Conservation (phyloP, 2,329 filamentous ascomycete species). For the Colletotrichum shisoi region DNA sequence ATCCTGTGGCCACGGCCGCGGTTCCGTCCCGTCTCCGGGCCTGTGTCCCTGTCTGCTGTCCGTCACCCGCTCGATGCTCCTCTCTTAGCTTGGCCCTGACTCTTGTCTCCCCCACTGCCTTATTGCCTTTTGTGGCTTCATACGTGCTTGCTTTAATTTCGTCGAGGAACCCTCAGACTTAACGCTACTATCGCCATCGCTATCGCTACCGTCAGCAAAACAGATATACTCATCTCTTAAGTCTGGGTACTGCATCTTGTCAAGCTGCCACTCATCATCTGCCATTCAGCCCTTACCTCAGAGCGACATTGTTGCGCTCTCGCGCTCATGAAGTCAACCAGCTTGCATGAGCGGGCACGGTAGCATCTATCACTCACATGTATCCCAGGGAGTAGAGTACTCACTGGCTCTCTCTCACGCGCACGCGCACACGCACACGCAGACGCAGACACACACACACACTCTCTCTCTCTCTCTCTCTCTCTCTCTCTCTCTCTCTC, state of each 20-base stretch:
- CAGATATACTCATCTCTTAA: slow-evolving; percentile 16
- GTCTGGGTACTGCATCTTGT: slow-evolving; percentile 9
- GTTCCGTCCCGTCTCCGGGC: slow-evolving; percentile 27
- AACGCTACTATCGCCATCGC: slow-evolving; percentile 29
- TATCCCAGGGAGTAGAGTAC: neutral
- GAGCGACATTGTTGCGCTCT: neutral
- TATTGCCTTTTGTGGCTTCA: slow-evolving; percentile 37
- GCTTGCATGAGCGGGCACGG: neutral
- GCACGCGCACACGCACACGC: slow-evolving; percentile 38
- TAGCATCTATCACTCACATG: neutral
- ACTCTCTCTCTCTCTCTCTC: too few species aligned
- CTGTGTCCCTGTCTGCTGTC: slow-evolving; percentile 11
- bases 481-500: too few species aligned
- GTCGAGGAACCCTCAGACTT: slow-evolving; percentile 33
- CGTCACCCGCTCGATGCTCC: slow-evolving; percentile 16
- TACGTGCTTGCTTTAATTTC: slow-evolving; percentile 36
- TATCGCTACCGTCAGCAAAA: neutral
- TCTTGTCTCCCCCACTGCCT: slow-evolving; percentile 39
- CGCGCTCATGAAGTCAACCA: too few species aligned
- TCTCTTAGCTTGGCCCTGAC: slow-evolving; percentile 28
- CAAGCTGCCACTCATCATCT: neutral
- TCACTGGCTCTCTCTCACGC: slow-evolving; percentile 21
- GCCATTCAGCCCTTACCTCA: neutral
- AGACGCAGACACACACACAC: too few species aligned
- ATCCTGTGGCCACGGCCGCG: slow-evolving; percentile 12